A percentile compares a stretch with the other conserved stretches of the same genome.
These are phyloP conservation scores for Talaromyces sp. DNA, from an alignment of 2,329 filamentous ascomycete species.

Conservation along the genomic window DNA sequence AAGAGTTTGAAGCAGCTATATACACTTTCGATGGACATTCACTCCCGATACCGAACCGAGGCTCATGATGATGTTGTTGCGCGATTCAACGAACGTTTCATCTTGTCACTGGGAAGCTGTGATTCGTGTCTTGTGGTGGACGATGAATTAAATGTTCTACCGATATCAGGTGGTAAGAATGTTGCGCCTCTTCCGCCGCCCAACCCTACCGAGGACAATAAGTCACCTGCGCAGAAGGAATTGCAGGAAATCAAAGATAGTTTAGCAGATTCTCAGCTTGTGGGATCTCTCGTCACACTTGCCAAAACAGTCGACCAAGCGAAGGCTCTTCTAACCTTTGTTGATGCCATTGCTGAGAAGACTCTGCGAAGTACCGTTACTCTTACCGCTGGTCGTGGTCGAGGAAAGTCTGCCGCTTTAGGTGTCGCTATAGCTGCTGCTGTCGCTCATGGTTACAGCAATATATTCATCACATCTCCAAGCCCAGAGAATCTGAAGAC, in stretches of 20 bases:
- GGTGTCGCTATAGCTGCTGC: constrained; percentile 92
- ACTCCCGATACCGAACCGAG: constrained; percentile 92
- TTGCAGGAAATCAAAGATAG: constrained; percentile 83
- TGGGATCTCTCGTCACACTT: constrained; percentile 76
- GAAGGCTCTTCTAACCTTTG: constrained; percentile 93
- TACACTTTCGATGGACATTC: constrained; percentile 94
- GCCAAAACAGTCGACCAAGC: constrained; percentile 92
- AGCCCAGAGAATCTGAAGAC: constrained; percentile 98
- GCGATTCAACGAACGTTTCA: constrained; percentile 95
- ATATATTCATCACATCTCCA: constrained; percentile 97
- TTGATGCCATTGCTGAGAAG: constrained; percentile 94
- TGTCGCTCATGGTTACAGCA: constrained; percentile 93
- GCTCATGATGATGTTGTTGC: constrained; percentile 92
- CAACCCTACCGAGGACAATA: constrained; percentile 67
- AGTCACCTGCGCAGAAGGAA: constrained; percentile 64
- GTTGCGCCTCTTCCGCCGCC: constrained; percentile 76
- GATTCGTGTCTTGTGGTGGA: constrained; percentile 93
- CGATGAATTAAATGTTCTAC: constrained; percentile 94
- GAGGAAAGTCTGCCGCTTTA: constrained; percentile 93
- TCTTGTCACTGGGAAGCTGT: constrained; percentile 91
- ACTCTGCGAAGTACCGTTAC: constrained; percentile 90
- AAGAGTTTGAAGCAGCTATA: constrained; percentile 95
- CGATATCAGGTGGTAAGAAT: constrained; percentile 90
- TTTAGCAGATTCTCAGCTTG: constrained; percentile 75
- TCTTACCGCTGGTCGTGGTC: constrained; percentile 85